Conservation (phyloP, 768 basidiomycete species). For the Termitomyces heimii region DNA sequence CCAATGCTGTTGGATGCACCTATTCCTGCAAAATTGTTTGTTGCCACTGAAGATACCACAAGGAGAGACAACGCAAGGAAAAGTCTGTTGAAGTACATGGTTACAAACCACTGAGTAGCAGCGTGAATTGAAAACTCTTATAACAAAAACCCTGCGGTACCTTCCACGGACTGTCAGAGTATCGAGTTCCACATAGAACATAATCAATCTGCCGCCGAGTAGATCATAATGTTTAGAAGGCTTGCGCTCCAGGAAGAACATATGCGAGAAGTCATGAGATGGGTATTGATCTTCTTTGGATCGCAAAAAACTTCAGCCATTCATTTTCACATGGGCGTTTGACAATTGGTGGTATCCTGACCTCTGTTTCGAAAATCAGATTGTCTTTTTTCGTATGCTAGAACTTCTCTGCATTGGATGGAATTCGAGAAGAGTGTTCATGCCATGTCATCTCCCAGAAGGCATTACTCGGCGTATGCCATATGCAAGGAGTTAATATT, state of each 20-base stretch:
- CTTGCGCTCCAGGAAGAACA: not conserved
- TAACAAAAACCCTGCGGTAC: not conserved
- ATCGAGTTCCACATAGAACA: not conserved
- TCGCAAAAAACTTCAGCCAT: not conserved
- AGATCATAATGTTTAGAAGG: not conserved
- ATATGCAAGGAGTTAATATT: not conserved
- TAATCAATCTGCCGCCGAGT: not conserved
- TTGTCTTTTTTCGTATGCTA: not conserved
- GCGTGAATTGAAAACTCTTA: not conserved
- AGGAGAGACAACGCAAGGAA: conserved; percentile 9
- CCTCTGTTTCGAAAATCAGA: not conserved
- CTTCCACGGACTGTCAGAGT: not conserved
- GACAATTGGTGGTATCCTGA: not conserved
- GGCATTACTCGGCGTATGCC: not conserved
- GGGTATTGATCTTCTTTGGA: not conserved
- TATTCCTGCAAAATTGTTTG: conserved; percentile 28
- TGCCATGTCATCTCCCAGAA: not conserved
- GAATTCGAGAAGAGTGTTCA: not conserved
- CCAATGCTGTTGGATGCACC: conserved; percentile 26
- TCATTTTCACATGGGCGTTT: not conserved
- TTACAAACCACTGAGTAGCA: not conserved
- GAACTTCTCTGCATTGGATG: not conserved
- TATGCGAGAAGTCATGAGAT: not conserved
- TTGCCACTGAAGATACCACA: conserved; percentile 14
- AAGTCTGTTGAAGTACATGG: not conserved